These are phyloP conservation scores for Rosa rugosa DNA, from an alignment of 306 rosid genomes.

Conservation along the genomic window DNA sequence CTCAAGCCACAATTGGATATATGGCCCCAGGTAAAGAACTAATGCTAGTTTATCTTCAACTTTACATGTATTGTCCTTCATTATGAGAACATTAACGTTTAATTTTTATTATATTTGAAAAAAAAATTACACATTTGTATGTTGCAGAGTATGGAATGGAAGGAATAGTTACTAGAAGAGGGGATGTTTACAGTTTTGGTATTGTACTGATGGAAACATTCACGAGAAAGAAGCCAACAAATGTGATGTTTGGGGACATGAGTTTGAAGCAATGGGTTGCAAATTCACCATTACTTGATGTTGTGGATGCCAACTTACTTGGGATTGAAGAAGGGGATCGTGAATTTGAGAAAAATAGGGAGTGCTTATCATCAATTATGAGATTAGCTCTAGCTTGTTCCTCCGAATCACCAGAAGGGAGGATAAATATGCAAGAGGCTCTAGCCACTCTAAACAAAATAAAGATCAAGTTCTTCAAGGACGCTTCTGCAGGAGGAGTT, in stretches of 20 bases:
- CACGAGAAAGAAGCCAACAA: slow-evolving; percentile 20
- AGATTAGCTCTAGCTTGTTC: slow-evolving; percentile 11
- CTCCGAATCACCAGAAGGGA: slow-evolving; percentile 5
- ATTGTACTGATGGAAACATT: slow-evolving; percentile 20
- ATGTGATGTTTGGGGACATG: slow-evolving; percentile 18
- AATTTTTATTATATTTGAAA: no score
- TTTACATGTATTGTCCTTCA: no score
- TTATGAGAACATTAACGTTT: no score
- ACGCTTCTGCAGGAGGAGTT: no score
- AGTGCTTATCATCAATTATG: not conserved
- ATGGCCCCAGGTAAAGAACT: slow-evolving; percentile 46
- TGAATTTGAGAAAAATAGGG: not conserved
- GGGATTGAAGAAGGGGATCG: not conserved
- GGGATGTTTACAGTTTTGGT: slow-evolving; percentile 29
- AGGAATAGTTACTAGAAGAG: slow-evolving; percentile 18
- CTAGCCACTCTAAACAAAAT: slow-evolving; percentile 3
- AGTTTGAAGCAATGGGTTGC: slow-evolving; percentile 16
- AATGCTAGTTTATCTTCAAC: no score
- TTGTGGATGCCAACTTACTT: slow-evolving; percentile 13
- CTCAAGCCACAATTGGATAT: slow-evolving; percentile 43
- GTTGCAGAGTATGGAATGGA: slow-evolving; percentile 23
- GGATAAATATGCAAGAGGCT: not conserved
- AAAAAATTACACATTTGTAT: not conserved
- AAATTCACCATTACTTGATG: slow-evolving; percentile 1
- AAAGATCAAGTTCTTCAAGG: not conserved